Base-by-base conservation (phyloP, 1,284 basidiomycete genomes). In the Waitea zeae region DNA sequence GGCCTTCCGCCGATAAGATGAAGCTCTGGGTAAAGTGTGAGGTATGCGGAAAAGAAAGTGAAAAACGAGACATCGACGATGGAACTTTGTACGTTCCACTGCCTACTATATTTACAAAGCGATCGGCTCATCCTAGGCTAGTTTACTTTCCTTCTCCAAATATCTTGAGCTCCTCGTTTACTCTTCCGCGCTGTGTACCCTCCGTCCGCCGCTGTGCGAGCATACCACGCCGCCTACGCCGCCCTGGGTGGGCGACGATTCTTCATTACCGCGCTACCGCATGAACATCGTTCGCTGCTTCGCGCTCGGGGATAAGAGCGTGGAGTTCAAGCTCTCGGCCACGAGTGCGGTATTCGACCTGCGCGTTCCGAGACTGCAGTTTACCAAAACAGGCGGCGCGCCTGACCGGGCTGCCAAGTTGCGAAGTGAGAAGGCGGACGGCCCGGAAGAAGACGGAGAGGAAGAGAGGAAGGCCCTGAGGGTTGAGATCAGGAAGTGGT, bases 151-250 rank as follows among this genome's bases (percentile, higher is more conserved):
- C 0, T 77, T 70, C 41, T 70, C 62, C 6, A 81, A 79, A 47
- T 79, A 64, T 45, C 53, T 79, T 11, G 76, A 80, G 48, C 49
- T 78, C 2, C 52, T 79, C 3, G 46, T 76, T 5, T 79, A 78
- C 48, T 75, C 75, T 0, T 56, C 64, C 0, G 38, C 50, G 1
- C 38, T 75, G 12, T 60, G 56, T 38, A 46, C 42, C 0, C 42
- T 69, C 11, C 46, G 52, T 0, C 58, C 62, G 1, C 31, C 56
- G 0, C 42, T 72, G 1, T 80, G 75, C 42, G 53, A 58, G 22
- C 76, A 78, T 44, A 70, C 68, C 1, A 49, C 58, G 0, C 46
- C 56, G 13, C 54, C n/a, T n/a, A n/a, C n/a, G n/a, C n/a, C n/a
- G n/a, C n/a, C n/a, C n/a, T n/a, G n/a, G n/a, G n/a, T n/a, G n/a